Conservation (phyloP, 192 early-diverging fungal species). For the Coemansia sp. region DNA sequence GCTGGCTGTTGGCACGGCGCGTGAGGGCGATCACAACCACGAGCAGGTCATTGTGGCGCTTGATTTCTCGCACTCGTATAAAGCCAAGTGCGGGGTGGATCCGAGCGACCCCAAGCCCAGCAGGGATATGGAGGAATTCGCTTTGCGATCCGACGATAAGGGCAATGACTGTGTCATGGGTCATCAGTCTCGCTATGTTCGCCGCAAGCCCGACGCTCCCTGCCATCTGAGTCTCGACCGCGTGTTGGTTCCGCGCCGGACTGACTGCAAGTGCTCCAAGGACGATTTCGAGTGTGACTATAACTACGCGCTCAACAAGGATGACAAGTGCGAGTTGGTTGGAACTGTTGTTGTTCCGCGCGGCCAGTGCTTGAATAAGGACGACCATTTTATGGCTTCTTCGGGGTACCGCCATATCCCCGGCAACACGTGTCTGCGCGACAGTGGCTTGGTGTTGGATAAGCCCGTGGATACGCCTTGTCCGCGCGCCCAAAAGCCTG, state of each 20-base stretch:
- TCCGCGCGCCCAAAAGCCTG: conserved; percentile 42
- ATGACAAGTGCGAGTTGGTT: conserved; percentile 63
- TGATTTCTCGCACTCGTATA: conserved; percentile 66
- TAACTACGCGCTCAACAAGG: conserved; percentile 64
- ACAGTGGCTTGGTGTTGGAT: conserved; percentile 56
- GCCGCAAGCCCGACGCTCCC: conserved; percentile 73
- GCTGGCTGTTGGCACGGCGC: conserved; percentile 59
- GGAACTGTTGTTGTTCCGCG: conserved; percentile 62
- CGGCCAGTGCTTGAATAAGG: conserved; percentile 64
- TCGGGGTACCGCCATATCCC: conserved; percentile 85
- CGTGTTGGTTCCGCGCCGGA: conserved; percentile 59
- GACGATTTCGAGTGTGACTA: conserved; percentile 96
- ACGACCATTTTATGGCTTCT: conserved; percentile 70
- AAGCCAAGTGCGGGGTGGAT: conserved; percentile 69
- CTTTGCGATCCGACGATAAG: conserved; percentile 37
- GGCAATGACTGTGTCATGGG: conserved; percentile 83
- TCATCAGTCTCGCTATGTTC: conserved; percentile 66
- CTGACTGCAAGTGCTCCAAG: conserved; percentile 73
- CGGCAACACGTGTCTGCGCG: conserved; percentile 74
- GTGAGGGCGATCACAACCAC: conserved; percentile 27
- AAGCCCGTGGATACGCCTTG: conserved; percentile 61
- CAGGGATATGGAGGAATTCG: conserved; percentile 40
- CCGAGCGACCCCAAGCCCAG: conserved; percentile 57
- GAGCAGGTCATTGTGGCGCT: conserved; percentile 63
- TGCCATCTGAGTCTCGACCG: conserved; percentile 77